Evolutionary conservation across 2,329 filamentous ascomycete genomes (phyloP), one percentile per base, ranked within the genome.

Genomic region (Ophiostoma sp.): DNA sequence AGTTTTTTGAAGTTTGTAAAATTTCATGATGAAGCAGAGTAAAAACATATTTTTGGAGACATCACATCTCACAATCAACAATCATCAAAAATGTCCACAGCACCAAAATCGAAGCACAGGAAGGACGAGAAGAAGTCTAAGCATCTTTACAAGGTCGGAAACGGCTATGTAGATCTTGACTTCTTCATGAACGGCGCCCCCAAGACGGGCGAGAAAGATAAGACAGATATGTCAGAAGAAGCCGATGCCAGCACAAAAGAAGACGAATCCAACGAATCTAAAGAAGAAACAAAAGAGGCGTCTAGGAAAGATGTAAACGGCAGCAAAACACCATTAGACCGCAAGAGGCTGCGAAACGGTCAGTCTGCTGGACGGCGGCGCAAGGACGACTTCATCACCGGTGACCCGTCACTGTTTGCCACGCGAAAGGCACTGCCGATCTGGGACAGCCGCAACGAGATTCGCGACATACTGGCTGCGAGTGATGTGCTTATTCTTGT

Each of bases 401-500:
- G 71, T 45, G 70, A 69, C 38, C 66, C 68, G 3, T 44, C 67
- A 1, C 70, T 71, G 1, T 70, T 82, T 38, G 78, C 79, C 65
- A 78, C 81, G 6, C 85, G 92, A 36, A 86, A 89, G 75, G 82
- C 86, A 14, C 83, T 97, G 3, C 93, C 93, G 0, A 94, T 97
- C 72, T 97, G 91, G 87, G 79, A 84, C 4, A 85, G 93, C 72
- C 86, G 86, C 64, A 81, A 88, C 45, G 84, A 89, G 40, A 96
- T 97, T 65, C 86, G 87, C 47, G 75, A 81, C 16, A 81, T 85
- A 1, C 38, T 72, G n/a, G 16, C 18, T 5, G 47, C 63, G 7
- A 79, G 85, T 45, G 87, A 86, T 71, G 86, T 97, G 0, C 84
- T 99, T 66, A 83, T 99, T 0, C 81, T 99, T 14, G 89, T 95